phyloP scores from a whole-genome alignment of 2,329 filamentous ascomycete genomes.

The Acrocalymma vagum region DNA sequence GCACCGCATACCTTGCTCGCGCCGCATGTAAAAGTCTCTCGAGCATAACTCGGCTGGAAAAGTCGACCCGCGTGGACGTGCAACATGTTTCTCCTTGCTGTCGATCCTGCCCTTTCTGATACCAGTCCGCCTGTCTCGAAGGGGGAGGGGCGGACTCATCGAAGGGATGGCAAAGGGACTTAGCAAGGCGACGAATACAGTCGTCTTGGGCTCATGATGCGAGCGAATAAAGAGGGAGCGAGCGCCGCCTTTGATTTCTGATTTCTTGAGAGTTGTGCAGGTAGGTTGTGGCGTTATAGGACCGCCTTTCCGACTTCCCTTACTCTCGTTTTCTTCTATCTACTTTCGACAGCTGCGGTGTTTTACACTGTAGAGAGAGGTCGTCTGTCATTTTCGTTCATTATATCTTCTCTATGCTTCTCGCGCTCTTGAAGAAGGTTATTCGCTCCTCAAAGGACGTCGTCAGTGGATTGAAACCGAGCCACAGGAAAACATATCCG shows the following conservation, averaged over 20 bases:
- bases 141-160: no score
- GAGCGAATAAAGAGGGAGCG: no score
- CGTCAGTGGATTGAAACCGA: conserved; percentile 11
- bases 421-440: conserved; percentile 20
- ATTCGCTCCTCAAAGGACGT: conserved; percentile 17
- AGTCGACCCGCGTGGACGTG: conserved; percentile 26
- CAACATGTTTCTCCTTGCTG: conserved; percentile 41
- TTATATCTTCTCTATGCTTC: conserved; percentile 13
- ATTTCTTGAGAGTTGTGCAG: no score
- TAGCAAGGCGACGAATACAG: conserved; percentile 10
- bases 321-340: conserved; percentile 9
- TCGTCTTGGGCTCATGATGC: no score
- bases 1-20: no score
- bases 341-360: conserved; percentile 7
- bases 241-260: no score
- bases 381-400: conserved; percentile 6
- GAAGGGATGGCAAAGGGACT: conserved; percentile 2
- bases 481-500: conserved; percentile 1
- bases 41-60: conserved; percentile 12
- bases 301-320: no score
- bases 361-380: no score
- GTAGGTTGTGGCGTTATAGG: no score
- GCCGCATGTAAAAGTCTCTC: neutral
- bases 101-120: conserved; percentile 34
- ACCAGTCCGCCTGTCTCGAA: conserved; percentile 32